Evolutionary conservation across 1,284 basidiomycete genomes (phyloP), one percentile per base, ranked within the genome.

Genomic region (Somion occarium): DNA sequence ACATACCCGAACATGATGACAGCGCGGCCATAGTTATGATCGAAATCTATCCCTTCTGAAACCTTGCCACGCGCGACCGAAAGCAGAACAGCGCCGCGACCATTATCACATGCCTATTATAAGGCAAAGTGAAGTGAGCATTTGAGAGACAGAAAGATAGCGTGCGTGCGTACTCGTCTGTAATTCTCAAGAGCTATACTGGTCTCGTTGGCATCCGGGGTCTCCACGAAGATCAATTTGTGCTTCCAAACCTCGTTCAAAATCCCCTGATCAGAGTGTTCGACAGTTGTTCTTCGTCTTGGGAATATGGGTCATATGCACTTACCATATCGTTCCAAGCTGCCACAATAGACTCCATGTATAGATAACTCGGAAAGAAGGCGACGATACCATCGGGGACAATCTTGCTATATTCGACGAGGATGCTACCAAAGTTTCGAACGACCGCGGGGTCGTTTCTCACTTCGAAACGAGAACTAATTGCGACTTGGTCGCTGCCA

Each of bases 241-340:
- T 99, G 87, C 72, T 99, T 99, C 95, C 97, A 98, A 18, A 98
- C 97, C 75, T 99, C 95, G 63, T 96, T 98, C 55, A 99, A 74
- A 60, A 99, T 99, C 44, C 96, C 97, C 93, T 96, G 58, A 67
- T 52, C 34, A 45, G 52, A 41, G 15, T 18, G 20, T 3, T 7
- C 34, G 19, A 44, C 44, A 19, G 11, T 15, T 20, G 26, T 38
- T 24, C 25, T 12, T 20, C 23, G 12, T 18, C 13, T 24, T n/a
- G 19, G n/a, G 27, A 53, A 26, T 42, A 42, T 20, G 13, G 19
- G 42, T 34, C 15, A 15, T 34, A 34, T 34, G 7, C 30, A 64
- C 84, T 56, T 62, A 93, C 93, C 97, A 99, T 99, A 68, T 99
- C 97, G 68, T 98, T 98, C 97, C 97, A 99, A 12, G 97, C 97